phyloP scores from a whole-genome alignment of 495 filamentous ascomycete genomes.

The Xylaria curta region DNA sequence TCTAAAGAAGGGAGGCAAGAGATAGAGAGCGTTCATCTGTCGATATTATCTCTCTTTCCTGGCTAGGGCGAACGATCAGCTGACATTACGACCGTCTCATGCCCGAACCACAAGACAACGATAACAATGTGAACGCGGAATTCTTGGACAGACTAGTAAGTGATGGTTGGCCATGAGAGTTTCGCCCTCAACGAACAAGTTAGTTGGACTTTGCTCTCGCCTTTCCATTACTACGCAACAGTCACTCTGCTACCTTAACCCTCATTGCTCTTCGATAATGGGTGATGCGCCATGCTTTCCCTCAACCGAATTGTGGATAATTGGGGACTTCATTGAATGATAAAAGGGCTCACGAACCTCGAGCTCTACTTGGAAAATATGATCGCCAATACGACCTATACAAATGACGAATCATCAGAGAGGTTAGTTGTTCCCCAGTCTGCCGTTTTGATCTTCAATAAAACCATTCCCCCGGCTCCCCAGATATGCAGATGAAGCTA shows the following conservation, averaged over 20 bases:
- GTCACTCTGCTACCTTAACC: neutral
- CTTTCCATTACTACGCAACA: neutral
- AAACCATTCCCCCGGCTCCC: neutral
- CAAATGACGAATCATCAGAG: neutral
- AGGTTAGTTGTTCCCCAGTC: neutral
- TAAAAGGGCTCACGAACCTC: neutral
- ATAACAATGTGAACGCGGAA: neutral
- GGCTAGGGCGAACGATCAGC: neutral
- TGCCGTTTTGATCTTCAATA: neutral
- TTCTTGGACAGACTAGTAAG: neutral
- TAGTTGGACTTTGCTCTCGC: neutral
- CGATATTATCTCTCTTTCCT: neutral
- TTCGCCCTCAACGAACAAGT: neutral
- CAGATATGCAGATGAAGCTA: neutral
- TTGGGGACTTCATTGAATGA: neutral
- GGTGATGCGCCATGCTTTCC: neutral
- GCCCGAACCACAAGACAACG: neutral
- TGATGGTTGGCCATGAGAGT: neutral
- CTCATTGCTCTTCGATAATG: neutral
- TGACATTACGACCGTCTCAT: neutral
- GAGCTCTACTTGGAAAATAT: neutral
- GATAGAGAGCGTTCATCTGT: neutral
- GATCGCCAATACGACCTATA: conserved; percentile 6
- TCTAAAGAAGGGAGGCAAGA: neutral
- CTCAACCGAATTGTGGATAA: neutral